Evolutionary conservation across 306 rosid genomes (phyloP).

Genomic region (Acacia acuminata): DNA sequence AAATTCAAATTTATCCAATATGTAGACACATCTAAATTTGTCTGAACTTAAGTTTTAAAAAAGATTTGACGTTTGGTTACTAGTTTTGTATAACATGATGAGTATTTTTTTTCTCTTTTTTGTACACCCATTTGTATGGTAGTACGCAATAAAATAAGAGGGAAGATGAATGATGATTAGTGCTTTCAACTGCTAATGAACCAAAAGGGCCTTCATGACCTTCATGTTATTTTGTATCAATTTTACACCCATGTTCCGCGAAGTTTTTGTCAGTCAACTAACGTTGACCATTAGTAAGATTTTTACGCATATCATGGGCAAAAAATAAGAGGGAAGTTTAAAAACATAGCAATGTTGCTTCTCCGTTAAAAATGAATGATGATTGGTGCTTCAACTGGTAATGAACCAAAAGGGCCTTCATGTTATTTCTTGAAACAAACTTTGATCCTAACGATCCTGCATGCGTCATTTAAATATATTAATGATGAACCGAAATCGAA

Average conservation of each 20-base stretch:
- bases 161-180: slow-evolving; percentile 28
- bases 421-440: slow-evolving; percentile 22
- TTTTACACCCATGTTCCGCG: too few species aligned
- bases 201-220: neutral
- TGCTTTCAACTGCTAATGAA: slow-evolving; percentile 27
- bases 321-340: too few species aligned
- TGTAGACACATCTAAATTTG: neutral
- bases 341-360: too few species aligned
- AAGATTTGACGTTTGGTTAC: neutral
- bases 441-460: neutral
- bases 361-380: too few species aligned
- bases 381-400: slow-evolving; percentile 27
- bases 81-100: neutral
- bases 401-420: neutral
- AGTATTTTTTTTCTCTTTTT: too few species aligned
- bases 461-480: neutral
- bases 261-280: too few species aligned
- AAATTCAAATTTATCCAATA: slow-evolving; percentile 25
- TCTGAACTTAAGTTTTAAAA: neutral
- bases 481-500: slow-evolving; percentile 6
- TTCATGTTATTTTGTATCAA: slow-evolving; percentile 28
- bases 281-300: too few species aligned
- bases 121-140: neutral
- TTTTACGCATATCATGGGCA: too few species aligned
- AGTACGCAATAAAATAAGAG: slow-evolving; percentile 9